Conservation (phyloP, 495 filamentous ascomycete genomes). For the Jackrogersella multiformis region DNA sequence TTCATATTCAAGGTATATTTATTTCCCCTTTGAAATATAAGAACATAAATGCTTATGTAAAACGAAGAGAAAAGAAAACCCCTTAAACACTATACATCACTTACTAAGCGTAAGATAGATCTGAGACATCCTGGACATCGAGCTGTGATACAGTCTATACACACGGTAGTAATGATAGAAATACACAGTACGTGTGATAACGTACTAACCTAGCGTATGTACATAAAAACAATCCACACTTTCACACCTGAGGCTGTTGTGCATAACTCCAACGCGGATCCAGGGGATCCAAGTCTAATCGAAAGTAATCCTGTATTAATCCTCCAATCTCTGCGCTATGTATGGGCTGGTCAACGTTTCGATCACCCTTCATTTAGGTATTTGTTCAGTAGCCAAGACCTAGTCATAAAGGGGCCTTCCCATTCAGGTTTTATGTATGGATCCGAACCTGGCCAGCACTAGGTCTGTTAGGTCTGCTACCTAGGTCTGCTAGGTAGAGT, state of each 20-base stretch:
- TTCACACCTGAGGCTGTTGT: conserved; percentile 22
- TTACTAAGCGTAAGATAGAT: no score
- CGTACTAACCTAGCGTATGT: no score
- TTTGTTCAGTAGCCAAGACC: conserved; percentile 22
- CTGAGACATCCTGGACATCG: no score
- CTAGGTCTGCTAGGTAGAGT: conserved; percentile 3
- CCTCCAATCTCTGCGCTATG: background rate
- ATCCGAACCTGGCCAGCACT: background rate
- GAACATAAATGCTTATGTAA: background rate
- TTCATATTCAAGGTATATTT: no score
- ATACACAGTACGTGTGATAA: background rate
- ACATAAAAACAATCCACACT: conserved; percentile 5
- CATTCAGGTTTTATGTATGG: conserved; percentile 6
- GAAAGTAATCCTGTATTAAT: conserved; percentile 8
- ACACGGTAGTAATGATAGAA: background rate
- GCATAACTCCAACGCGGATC: conserved; percentile 25
- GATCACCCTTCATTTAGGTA: no score
- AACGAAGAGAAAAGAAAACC: background rate
- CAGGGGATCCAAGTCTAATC: conserved; percentile 26
- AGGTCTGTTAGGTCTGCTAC: no score
- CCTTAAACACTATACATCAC: no score
- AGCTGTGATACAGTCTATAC: background rate
- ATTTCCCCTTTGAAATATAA: no score
- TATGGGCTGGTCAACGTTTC: conserved; percentile 2
- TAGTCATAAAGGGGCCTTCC: conserved; percentile 3